A percentile compares a stretch with the other conserved stretches of the same genome.
phyloP scores from a whole-genome alignment of 371 early-diverging fungal genomes.

The Phascolomyces articulosus region DNA sequence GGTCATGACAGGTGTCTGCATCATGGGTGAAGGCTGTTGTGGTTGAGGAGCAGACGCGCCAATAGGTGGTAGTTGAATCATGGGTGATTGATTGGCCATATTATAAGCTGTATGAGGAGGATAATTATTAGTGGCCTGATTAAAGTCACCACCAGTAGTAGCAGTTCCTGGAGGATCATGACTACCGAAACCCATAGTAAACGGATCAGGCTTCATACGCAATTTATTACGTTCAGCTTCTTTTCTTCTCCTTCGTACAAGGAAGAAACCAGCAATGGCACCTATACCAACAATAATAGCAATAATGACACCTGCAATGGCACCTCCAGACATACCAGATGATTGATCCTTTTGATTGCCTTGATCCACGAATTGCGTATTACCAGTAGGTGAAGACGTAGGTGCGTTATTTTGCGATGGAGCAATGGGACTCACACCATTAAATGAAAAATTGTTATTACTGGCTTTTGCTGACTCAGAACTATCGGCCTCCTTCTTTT shows the following conservation, averaged over 20 bases:
- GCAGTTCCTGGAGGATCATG: constrained; percentile 29
- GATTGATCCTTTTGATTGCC: neutral
- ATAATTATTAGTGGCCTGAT: constrained; percentile 10
- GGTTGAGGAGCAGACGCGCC: constrained; percentile 3
- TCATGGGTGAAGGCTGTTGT: constrained; percentile 4
- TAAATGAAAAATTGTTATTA: neutral
- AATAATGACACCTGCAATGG: constrained; percentile 15
- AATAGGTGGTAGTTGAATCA: constrained; percentile 20
- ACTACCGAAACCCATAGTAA: constrained; percentile 54
- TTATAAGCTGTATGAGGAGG: constrained; percentile 21
- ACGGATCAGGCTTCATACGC: constrained; percentile 41
- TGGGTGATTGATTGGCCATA: constrained; percentile 6
- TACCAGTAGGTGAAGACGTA: neutral
- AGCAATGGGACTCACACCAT: neutral
- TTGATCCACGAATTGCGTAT: neutral
- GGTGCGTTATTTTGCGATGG: neutral
- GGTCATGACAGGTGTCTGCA: constrained; percentile 2
- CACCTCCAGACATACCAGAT: constrained; percentile 20
- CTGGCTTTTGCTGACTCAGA: neutral
- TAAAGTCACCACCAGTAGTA: constrained; percentile 15
- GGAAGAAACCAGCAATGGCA: constrained; percentile 10
- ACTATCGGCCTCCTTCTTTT: neutral
- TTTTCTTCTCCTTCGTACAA: constrained; percentile 7
- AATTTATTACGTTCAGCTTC: neutral
- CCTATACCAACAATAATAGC: constrained; percentile 13